Evolutionary conservation across 2,329 filamentous ascomycete species (phyloP).

Genomic region (Cladosporium cucumerinum): DNA sequence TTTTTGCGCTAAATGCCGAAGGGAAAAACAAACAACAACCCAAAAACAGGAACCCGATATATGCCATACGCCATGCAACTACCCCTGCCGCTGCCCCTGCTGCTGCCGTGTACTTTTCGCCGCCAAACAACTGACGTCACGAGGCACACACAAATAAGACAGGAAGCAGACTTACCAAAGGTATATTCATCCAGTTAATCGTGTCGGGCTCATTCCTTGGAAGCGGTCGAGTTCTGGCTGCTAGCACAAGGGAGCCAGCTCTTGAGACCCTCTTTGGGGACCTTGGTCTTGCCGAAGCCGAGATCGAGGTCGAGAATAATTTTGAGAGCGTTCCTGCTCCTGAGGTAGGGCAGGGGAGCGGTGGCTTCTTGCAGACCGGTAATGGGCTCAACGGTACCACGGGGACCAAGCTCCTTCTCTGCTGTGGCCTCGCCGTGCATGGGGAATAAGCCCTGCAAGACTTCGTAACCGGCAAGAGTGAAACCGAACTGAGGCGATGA

Average conservation of each 20-base stretch:
- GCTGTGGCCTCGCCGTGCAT: constrained; percentile 62
- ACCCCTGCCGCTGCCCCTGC: background rate
- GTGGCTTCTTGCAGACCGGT: constrained; percentile 62
- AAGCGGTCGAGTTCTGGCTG: background rate
- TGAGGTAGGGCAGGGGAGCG: constrained; percentile 62
- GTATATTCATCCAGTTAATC: background rate
- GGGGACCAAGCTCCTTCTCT: constrained; percentile 48
- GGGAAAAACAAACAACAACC: background rate
- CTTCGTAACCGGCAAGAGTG: constrained; percentile 91
- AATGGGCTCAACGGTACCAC: constrained; percentile 61
- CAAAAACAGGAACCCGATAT: background rate
- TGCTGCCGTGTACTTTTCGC: background rate
- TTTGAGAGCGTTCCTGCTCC: constrained; percentile 88
- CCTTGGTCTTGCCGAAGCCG: constrained; percentile 76
- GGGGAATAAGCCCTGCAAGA: constrained; percentile 77
- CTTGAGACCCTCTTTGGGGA: constrained; percentile 16
- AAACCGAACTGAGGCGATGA: constrained; percentile 98
- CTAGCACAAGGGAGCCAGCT: constrained; percentile 14
- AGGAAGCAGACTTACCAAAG: background rate
- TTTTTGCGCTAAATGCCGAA: constrained; percentile 6
- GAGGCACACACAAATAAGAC: background rate
- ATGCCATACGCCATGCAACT: background rate
- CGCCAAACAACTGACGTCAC: background rate
- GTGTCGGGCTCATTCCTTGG: constrained; percentile 3
- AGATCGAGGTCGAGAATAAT: constrained; percentile 92